These are phyloP conservation scores for Aureobasidium sp. DNA, from an alignment of 2,329 filamentous ascomycete species.

Conservation along the genomic window DNA sequence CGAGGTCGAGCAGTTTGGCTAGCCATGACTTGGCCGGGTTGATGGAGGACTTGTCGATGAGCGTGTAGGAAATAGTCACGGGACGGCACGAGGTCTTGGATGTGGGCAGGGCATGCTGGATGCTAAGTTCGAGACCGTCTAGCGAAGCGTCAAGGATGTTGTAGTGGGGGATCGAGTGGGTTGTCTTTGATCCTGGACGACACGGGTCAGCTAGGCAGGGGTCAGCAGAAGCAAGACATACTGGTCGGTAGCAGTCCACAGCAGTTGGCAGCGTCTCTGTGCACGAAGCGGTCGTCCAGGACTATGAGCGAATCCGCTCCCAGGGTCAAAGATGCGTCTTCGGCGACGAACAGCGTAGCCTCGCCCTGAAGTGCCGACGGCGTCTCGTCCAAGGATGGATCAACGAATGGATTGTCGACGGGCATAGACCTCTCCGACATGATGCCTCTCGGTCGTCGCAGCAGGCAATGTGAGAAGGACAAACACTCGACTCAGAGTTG, in stretches of 20 bases:
- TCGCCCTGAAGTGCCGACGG: not conserved
- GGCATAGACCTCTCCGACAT: conserved; percentile 8
- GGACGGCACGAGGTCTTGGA: conserved; percentile 50
- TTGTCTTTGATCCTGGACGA: conserved; percentile 36
- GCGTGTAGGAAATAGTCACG: conserved; percentile 54
- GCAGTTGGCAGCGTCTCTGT: conserved; percentile 44
- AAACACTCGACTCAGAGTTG: too few relatives aligned
- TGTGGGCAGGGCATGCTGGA: conserved; percentile 62
- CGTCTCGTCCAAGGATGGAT: conserved; percentile 10
- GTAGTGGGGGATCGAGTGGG: conserved; percentile 64
- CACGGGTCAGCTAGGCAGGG: conserved; percentile 8
- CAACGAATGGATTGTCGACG: conserved; percentile 19
- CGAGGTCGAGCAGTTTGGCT: conserved; percentile 55
- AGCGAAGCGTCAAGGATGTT: conserved; percentile 78
- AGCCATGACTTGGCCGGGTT: conserved; percentile 55
- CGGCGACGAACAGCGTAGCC: conserved; percentile 45
- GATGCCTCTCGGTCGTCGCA: not conserved
- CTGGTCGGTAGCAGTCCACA: conserved; percentile 50
- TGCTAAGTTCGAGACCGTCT: conserved; percentile 52
- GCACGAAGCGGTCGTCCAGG: conserved; percentile 49
- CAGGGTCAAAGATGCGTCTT: conserved; percentile 54
- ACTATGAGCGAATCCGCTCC: conserved; percentile 55
- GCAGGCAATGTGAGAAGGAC: too few relatives aligned
- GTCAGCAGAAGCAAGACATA: conserved; percentile 27
- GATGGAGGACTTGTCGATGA: conserved; percentile 45